Base-by-base conservation (phyloP, 192 early-diverging fungal genomes). In the Coemansia sp. region DNA sequence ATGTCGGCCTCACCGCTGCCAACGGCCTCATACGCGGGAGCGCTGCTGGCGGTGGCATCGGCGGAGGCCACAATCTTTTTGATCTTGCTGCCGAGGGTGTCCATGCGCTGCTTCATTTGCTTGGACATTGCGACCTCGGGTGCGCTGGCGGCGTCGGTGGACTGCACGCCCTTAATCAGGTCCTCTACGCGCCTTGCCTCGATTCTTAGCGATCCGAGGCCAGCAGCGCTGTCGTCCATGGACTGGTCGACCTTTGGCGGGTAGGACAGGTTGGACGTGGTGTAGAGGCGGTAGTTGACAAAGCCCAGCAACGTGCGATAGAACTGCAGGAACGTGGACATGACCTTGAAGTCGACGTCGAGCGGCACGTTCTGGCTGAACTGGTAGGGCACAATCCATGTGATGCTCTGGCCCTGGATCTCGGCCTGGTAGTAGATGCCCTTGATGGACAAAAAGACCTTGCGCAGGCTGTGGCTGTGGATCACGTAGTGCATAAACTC, bases 351-450 rank as follows among this genome's bases (percentile, higher is more conserved):
- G 79, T 99, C 97, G 35, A 99, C 96, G 77, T 96, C 94, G 17
- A 85, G 82, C 14, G 97, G 97, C 35, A 93, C 77, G 43, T 86
- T 74, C 85, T 95, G 93, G 68, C 91, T 87, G 84, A 99, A 99
- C 82, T 96, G 90, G 79, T 96, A 94, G 17, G 97, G 97, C 14
- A 95, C 92, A 46, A 99, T 85, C 97, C 97, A 99, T 32, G 91
- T 96, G 32, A 99, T 84, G 54, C 86, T 88, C 73, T 95, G 91
- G 36, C 97, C 97, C 76, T 93, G 89, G 77, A 99, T 92, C 57
- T 97, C 95, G n/a, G 93, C 95, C 85, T 97, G 95, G 82, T 98
- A 99, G 83, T 99, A 99, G 76, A 99, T 97, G 53, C 98, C 98
- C 86, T 99, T 99, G 89, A 99, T 97, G 12, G 94, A 95, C 49